Evolutionary conservation across 2,329 filamentous ascomycete species (phyloP).

Genomic region (Emericellopsis atlantica): DNA sequence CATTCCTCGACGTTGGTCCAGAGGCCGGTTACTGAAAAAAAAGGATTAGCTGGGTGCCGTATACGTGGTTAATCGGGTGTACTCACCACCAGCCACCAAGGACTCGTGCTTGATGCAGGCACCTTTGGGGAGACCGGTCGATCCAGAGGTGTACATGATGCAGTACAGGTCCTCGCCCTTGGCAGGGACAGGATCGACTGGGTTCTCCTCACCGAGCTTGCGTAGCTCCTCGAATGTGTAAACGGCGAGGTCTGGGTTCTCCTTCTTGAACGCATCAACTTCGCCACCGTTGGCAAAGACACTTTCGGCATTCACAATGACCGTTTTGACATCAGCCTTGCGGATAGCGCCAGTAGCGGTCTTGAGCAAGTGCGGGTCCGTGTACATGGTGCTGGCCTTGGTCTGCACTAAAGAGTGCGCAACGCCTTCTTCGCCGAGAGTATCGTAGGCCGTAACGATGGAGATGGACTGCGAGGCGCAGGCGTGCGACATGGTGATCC

Average conservation of each 20-base stretch:
- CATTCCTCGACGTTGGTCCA: constrained; percentile 65
- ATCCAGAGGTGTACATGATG: constrained; percentile 79
- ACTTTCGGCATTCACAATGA: constrained; percentile 51
- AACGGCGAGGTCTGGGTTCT: constrained; percentile 38
- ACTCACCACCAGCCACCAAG: constrained; percentile 57
- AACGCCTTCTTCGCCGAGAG: constrained; percentile 72
- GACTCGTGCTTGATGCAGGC: constrained; percentile 71
- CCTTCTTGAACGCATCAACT: constrained; percentile 42
- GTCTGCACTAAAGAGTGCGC: constrained; percentile 80
- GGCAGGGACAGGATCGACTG: constrained; percentile 58
- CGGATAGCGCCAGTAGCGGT: constrained; percentile 44
- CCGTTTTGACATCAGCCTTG: constrained; percentile 39
- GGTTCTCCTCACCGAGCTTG: constrained; percentile 51
- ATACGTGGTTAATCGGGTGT: constrained; percentile 5
- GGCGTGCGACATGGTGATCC: constrained; percentile 70
- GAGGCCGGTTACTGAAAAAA: constrained; percentile 56
- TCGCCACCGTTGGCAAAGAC: constrained; percentile 37
- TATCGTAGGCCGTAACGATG: constrained; percentile 92
- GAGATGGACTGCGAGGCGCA: constrained; percentile 76
- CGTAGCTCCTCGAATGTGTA: constrained; percentile 42
- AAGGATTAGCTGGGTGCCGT: background rate
- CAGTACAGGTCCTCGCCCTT: constrained; percentile 70
- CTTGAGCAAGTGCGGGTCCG: constrained; percentile 66
- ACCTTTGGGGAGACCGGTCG: constrained; percentile 81
- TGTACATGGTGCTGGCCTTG: constrained; percentile 69